Conservation (phyloP, 2,329 filamentous ascomycete species). For the Periglandula ipomoeae region DNA sequence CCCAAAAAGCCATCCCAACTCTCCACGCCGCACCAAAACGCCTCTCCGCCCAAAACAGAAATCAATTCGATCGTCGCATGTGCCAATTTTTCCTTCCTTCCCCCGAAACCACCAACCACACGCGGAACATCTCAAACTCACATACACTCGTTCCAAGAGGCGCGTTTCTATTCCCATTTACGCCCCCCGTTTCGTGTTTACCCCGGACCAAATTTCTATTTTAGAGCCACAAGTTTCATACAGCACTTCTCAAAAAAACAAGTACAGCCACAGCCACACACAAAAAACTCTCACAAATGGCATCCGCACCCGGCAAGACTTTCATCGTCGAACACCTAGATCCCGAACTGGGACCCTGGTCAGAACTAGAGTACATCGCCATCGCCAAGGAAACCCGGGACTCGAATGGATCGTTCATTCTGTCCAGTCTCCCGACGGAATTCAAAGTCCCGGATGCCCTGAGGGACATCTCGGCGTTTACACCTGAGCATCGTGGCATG, state of each 20-base stretch:
- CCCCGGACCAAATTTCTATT: background rate
- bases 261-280: background rate
- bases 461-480: constrained; percentile 50
- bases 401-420: constrained; percentile 60
- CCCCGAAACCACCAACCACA: too few species aligned
- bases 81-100: background rate
- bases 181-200: background rate
- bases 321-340: constrained; percentile 97
- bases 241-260: too few species aligned
- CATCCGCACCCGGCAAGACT: constrained; percentile 45
- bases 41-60: background rate
- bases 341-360: constrained; percentile 89
- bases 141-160: too few species aligned
- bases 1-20: too few species aligned
- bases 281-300: constrained; percentile 20
- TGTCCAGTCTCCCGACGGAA: constrained; percentile 67
- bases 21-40: too few species aligned
- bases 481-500: constrained; percentile 66
- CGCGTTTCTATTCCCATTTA: too few species aligned
- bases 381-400: constrained; percentile 75
- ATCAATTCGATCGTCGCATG: background rate
- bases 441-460: constrained; percentile 56
- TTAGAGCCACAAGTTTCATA: too few species aligned
- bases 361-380: constrained; percentile 79
- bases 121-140: too few species aligned